A percentile compares a stretch with the other conserved stretches of the same genome.
Conservation (phyloP, 768 basidiomycete genomes). For the Clavulina sp. region DNA sequence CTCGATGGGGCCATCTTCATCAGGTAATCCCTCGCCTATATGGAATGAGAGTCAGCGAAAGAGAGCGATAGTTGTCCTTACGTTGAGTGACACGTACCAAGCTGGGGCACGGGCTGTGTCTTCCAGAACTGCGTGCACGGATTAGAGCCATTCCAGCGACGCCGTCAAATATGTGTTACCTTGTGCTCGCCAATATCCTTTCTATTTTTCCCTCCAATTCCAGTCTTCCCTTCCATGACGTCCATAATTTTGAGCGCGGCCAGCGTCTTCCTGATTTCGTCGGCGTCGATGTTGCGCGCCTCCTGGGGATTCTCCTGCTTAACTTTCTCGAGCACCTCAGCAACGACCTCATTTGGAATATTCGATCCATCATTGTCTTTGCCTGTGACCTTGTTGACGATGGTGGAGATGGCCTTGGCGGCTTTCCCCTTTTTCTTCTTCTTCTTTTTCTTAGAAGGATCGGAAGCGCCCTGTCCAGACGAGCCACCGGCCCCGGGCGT, state of each 20-base stretch:
- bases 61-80: not conserved
- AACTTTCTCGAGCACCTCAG: constrained; percentile 49
- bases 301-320: constrained; percentile 20
- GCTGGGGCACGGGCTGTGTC: constrained; percentile 92
- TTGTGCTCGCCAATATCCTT: constrained; percentile 82
- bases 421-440: constrained; percentile 87
- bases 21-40: constrained; percentile 42
- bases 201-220: constrained; percentile 52
- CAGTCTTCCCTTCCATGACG: constrained; percentile 64
- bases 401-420: constrained; percentile 28
- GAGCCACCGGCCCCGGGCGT: not conserved
- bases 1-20: constrained; percentile 80
- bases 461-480: not conserved
- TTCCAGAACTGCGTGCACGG: constrained; percentile 82
- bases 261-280: constrained; percentile 48
- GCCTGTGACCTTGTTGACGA: constrained; percentile 32
- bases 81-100: constrained; percentile 28
- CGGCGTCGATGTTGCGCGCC: constrained; percentile 33
- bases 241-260: constrained; percentile 75
- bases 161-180: constrained; percentile 38
- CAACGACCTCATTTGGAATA: constrained; percentile 43
- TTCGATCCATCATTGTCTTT: constrained; percentile 29
- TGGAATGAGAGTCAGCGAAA: not conserved
- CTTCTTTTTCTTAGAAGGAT: constrained; percentile 29
- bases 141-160: no score